These are phyloP conservation scores for Herpetospermum pedunculosum DNA, from an alignment of 306 rosid species.

Conservation along the genomic window DNA sequence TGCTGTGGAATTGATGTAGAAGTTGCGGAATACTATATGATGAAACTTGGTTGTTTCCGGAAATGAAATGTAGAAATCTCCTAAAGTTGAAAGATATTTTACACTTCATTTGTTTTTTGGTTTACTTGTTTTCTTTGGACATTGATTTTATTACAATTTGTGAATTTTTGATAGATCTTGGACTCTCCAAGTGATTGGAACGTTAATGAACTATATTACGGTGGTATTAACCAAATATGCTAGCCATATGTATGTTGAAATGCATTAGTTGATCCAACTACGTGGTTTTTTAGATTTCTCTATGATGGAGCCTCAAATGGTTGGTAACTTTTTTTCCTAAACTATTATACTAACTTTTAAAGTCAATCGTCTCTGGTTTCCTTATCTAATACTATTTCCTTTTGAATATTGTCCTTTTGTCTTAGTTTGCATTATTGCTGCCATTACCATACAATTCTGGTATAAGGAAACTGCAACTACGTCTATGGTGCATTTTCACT, in stretches of 20 bases:
- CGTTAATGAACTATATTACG: not conserved
- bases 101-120: not conserved
- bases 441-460: not conserved
- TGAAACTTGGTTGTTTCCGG: not conserved
- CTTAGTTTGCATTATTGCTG: not conserved
- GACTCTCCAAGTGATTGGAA: not conserved
- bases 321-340: not conserved
- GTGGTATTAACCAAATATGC: conserved; percentile 8
- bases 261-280: not conserved
- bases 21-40: conserved; percentile 1
- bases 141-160: not conserved
- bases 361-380: not conserved
- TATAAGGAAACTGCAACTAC: not conserved
- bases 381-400: not conserved
- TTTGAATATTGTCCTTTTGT: not conserved
- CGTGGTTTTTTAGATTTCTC: not conserved
- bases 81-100: not conserved
- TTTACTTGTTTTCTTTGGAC: not conserved
- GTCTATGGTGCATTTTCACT: not conserved
- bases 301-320: not conserved
- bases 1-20: not conserved
- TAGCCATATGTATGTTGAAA: not conserved
- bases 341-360: not conserved
- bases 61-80: not conserved
- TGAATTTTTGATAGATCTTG: conserved; percentile 2